Percentiles rank a stretch among this genome's conserved stretches.
These are phyloP conservation scores for Zymoseptoria tritici DNA, from an alignment of 2,329 filamentous ascomycete genomes.

Conservation along the genomic window DNA sequence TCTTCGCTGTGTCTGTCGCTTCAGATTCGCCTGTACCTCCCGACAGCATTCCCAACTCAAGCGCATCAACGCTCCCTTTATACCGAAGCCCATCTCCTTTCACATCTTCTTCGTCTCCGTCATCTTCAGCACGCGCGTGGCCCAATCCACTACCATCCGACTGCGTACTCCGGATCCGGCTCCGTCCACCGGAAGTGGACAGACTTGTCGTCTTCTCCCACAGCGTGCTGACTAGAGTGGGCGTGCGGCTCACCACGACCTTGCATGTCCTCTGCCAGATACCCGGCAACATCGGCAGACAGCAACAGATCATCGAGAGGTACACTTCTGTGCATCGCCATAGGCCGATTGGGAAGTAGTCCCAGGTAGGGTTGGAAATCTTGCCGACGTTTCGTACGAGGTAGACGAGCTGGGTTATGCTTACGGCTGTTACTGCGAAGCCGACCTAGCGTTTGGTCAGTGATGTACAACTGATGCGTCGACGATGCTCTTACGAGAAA, in stretches of 20 bases:
- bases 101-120: neutral
- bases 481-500: neutral
- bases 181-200: neutral
- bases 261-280: neutral
- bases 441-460: neutral
- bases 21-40: neutral
- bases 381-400: neutral
- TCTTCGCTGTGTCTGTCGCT: neutral
- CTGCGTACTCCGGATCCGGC: neutral
- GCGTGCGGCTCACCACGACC: neutral
- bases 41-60: neutral
- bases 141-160: neutral
- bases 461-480: neutral
- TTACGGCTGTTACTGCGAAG: conserved; percentile 4
- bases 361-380: conserved; percentile 3
- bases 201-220: neutral
- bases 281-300: conserved; percentile 6
- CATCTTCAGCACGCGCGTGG: neutral
- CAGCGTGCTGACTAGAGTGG: neutral
- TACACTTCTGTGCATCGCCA: conserved; percentile 8
- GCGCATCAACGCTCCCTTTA: neutral
- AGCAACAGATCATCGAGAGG: conserved; percentile 7
- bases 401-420: conserved; percentile 4
- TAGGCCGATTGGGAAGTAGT: conserved; percentile 2
- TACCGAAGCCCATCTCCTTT: neutral